Evolutionary conservation across 2,329 filamentous ascomycete genomes (phyloP), one percentile per base, ranked within the genome.

Genomic region (Monilinia fructigena): DNA sequence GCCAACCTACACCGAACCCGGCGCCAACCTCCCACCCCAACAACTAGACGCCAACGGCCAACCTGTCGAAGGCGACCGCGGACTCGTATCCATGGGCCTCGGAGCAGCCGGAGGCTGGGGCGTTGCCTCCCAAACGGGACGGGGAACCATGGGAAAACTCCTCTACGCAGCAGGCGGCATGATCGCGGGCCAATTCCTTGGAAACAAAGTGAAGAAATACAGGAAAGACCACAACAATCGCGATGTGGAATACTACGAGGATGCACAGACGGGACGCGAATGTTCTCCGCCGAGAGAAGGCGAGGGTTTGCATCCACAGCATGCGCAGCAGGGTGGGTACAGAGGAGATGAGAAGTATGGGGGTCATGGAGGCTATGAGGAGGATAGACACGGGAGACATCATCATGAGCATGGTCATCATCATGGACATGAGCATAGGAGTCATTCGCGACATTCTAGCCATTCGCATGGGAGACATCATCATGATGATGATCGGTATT

Each of bases 11-110:
- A 10, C 28, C 11, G 63, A 65, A 23, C 63, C 63, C 1, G 63
- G 63, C 55, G 55, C 63, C 8, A 65, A 65, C 18, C 18, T 59
- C 1, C 63, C 63, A 1, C 63, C 63, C 1, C 58, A 3, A 6
- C 45, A 48, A 48, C 58, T 60, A 12, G 63, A 58, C 16, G 59
- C 59, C n/a, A 65, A 50, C 28, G 54, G 50, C 3, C 54, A 65
- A 35, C 50, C 54, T 28, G 1, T 65, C 16, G 63, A 65, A 38
- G 63, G 63, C 5, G 63, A 65, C 20, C 54, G 63, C 16, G 63
- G 63, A 8, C 42, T 65, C 20, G 26, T 65, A 14, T 53, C 45
- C 4, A 65, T 65, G 63, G 63, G 63, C 11, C 48, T 65, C n/a
- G 63, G 63, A 11, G 63, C 63, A 35, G 63, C 63, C 0, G 56